Base-by-base conservation (phyloP, 768 basidiomycete genomes). In the Pisolithus sp. region DNA sequence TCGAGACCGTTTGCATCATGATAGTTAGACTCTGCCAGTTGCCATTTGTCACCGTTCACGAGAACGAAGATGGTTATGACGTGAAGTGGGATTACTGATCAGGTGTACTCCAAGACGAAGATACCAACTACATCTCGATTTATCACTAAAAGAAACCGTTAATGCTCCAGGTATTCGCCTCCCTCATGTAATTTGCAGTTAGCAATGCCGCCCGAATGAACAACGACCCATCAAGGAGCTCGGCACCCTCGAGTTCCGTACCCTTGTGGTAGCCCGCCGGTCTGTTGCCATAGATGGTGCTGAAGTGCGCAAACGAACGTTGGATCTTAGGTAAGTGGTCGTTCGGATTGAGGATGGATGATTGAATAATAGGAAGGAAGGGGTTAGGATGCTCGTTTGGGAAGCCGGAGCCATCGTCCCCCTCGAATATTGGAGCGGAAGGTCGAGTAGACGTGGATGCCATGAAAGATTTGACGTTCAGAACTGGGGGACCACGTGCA, bases 291-390 rank as follows among this genome's bases (percentile, higher is more conserved):
- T 71, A 73, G 0, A 72, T 17, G 7, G 56, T 52, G 28, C 64
- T 51, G 48, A 60, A 72, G 53, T 72, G 72, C 0, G 64, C 67
- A 20, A 73, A 60, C 0, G 71, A 28, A 0, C 68, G 68, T 31
- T 72, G 68, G 17, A 66, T 56, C 48, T 72, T 71, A 41, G 56
- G 9, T 8, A 70, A 6, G 42, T 71, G 72, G 9, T 71, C 71
- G 4, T 53, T 46, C 0, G 71, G 71, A 51, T 73, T 68, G 0
- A 64, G 44, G 36, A 76, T 60, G 8, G 68, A 59, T 4, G 65
- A 64, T 48, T 76, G 68, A 39, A 77, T 58, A 55, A 76, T 62
- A 0, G 67, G 62, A 5, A 73, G 51, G 69, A 76, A 77, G 0
- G 65, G 59, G 48, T 77, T 76, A 1, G 49, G 54, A 23, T 34